Conservation (phyloP, 139 green algal species). For the Volvox reticuliferus region DNA sequence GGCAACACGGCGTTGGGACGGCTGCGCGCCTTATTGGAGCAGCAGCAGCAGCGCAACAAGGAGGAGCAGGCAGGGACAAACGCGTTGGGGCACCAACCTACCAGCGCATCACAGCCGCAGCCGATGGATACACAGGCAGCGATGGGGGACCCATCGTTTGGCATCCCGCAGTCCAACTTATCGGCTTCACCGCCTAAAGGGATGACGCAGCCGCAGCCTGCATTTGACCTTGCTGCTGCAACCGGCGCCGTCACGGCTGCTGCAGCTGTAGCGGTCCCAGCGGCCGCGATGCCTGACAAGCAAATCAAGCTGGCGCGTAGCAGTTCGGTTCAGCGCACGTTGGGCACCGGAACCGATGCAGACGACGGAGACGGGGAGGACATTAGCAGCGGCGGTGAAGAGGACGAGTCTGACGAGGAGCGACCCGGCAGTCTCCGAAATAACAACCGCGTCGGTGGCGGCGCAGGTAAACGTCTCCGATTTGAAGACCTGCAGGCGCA, state of each 20-base stretch:
- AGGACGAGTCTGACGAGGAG: slow-evolving; percentile 42
- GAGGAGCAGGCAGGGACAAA: slow-evolving; percentile 8
- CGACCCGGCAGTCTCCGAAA: not conserved
- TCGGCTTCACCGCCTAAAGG: not conserved
- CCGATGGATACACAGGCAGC: slow-evolving; percentile 4
- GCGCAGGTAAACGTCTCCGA: slow-evolving; percentile 67
- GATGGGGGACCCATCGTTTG: too few relatives aligned
- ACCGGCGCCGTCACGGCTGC: not conserved
- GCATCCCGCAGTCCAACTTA: not conserved
- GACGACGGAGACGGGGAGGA: slow-evolving; percentile 39
- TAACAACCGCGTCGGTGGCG: slow-evolving; percentile 58
- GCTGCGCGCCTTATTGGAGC: slow-evolving; percentile 9
- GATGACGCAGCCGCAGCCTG: not conserved
- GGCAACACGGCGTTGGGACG: slow-evolving; percentile 1
- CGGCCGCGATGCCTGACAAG: not conserved
- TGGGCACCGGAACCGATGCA: not conserved
- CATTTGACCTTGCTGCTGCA: not conserved
- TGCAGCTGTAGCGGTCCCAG: not conserved
- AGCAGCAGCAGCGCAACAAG: slow-evolving; percentile 29
- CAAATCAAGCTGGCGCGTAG: slow-evolving; percentile 14
- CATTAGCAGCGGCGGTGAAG: slow-evolving; percentile 45
- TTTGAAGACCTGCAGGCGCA: slow-evolving; percentile 85
- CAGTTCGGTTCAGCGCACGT: not conserved
- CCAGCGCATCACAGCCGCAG: slow-evolving; percentile 1
- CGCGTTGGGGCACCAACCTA: slow-evolving; percentile 1